Evolutionary conservation across 2,329 filamentous ascomycete species (phyloP).

Genomic region (Fusarium euwallaceae): DNA sequence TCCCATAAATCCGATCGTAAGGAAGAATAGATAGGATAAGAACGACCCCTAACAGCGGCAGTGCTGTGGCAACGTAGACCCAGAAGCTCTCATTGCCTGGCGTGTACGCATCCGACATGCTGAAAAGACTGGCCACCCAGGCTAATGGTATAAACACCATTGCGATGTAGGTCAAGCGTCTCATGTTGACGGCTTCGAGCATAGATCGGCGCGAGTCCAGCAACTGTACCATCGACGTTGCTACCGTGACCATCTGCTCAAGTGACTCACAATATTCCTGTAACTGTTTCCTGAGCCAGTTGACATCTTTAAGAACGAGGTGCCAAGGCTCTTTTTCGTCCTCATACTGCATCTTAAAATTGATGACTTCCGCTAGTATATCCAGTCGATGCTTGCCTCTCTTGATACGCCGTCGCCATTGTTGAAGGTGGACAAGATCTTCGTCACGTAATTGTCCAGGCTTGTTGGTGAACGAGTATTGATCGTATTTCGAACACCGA

Average conservation of each 20-base stretch:
- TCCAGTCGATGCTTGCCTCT: fast-evolving
- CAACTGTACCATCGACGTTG: neutral
- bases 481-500: neutral
- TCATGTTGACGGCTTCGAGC: neutral
- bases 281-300: neutral
- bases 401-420: neutral
- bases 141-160: fast-evolving
- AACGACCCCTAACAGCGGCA: neutral
- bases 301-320: fast-evolving
- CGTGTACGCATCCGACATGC: neutral
- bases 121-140: neutral
- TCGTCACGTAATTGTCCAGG: fast-evolving
- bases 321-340: neutral
- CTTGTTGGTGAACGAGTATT: neutral
- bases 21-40: neutral
- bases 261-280: neutral
- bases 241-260: neutral
- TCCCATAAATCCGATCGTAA: neutral
- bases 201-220: neutral
- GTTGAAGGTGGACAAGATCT: neutral
- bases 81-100: neutral
- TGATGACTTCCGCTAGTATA: fast-evolving
- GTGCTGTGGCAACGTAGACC: neutral
- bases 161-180: neutral
- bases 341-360: fast-evolving